Base-by-base conservation (phyloP, 2,329 filamentous ascomycete genomes). In the Plectosphaerella sp. region DNA sequence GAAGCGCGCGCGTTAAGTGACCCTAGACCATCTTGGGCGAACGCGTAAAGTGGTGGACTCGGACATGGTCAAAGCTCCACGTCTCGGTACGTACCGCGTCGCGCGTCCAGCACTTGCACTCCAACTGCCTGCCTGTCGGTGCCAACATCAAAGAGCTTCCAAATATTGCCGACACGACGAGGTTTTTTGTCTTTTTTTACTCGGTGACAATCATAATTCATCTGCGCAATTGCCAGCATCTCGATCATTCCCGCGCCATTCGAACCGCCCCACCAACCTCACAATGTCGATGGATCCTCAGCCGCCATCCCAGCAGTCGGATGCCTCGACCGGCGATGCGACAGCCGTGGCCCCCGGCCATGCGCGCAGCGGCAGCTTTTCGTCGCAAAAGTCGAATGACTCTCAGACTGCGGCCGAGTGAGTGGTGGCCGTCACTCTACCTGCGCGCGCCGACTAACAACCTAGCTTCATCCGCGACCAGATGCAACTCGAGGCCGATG, bases 401-500 rank as follows among this genome's bases (percentile, higher is more conserved):
- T 90, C 87, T 1, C 87, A 90, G 61, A 91, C 87, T 15, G 87
- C 87, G 33, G 84, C 83, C 54, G 86, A 90, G 82, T 43, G 18
- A 33, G 88, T 74, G 53, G 71, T 56, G 24, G 36, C 14, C 33
- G 5, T 22, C 22, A 9, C 14, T 25, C 3, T 36, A 12, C 25
- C 24, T 35, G 15, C 35, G 49, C 25, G 25, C 28, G 3, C 8
- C 28, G 8, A 12, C 28, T 33, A 33, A 33, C 11, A 33, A 12
- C 10, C 5, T 52, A 93, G 89, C 25, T 97, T 95, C 67, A 91
- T 99, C 59, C 84, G 90, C 61, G 86, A 85, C 51, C 94, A 99
- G 67, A 86, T 97, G 64, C 85, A 87, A 59, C 86, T 99, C 50
- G 94, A 99, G 72, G 90, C 89, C 18, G 94, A 99, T 72, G 94